Base-by-base conservation (phyloP, 495 filamentous ascomycete genomes). In the Lepraria neglecta region DNA sequence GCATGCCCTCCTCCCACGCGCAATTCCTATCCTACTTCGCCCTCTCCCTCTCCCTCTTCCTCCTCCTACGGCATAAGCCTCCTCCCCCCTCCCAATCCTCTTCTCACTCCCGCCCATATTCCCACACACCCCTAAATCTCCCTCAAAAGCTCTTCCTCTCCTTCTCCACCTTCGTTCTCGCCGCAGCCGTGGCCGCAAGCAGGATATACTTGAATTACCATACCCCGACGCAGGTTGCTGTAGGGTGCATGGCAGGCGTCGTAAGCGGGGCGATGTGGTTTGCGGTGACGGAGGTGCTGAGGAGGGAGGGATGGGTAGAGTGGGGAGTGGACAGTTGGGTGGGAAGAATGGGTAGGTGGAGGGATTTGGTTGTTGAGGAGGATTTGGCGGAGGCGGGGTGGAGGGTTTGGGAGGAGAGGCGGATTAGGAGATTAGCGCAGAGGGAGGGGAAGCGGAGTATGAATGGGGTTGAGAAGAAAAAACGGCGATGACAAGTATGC, bases 1-100 rank as follows among this genome's bases (percentile, higher is more conserved):
- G 94, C 64, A 99, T 99, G 94, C 94, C 94, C n/a, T 91, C 87
- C 50, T 96, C 91, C 30, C 94, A 99, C 75, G 89, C 94, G 11
- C 94, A 99, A 73, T 99, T 96, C 71, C 86, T 89, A 52, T 78
- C 85, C 11, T 99, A 89, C 77, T 97, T 96, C 77, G 85, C 90
- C 46, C 75, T 94, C 58, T 90, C 87, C 67, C 72, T 96, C 28
- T 75, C 83, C 17, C 77, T 99, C 33, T 97, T 97, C 75, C 77
- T 97, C 28, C 76, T 92, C 17, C 75, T 88, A 54, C 82, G 92
- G 61, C 89, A 96, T 71, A 76, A 77, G 9, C 89, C 24, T 1
- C 24, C 24, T 24, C 24, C 87, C 7, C 64, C 69, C 47, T 58
- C 64, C 58, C 69, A 68, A 52, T 70, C 28, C 11, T 11, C 68